Evolutionary conservation across 2,329 filamentous ascomycete genomes (phyloP).

Genomic region (Talaromyces sp.): DNA sequence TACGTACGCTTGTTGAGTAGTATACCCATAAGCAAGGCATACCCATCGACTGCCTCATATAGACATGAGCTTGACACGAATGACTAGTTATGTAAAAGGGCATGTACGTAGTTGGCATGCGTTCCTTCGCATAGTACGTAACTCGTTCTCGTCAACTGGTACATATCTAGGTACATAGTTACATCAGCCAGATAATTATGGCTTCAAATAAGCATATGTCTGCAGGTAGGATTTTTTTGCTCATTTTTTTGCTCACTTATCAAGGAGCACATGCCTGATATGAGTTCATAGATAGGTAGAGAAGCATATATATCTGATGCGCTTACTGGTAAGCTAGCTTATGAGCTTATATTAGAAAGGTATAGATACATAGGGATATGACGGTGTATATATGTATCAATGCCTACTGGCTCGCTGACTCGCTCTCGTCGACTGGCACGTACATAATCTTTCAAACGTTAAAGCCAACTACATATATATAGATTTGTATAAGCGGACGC

Average conservation of each 20-base stretch:
- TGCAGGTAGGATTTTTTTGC: no score
- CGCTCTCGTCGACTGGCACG: no score
- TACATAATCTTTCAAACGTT: no score
- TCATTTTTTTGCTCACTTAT: no score
- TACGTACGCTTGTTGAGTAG: background rate
- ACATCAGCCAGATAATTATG: no score
- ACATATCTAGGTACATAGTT: background rate
- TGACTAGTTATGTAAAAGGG: background rate
- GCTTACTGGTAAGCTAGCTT: background rate
- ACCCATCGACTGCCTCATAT: background rate
- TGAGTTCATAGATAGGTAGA: background rate
- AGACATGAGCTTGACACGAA: background rate
- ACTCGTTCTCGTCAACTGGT: background rate
- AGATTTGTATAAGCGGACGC: background rate
- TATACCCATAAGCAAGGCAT: background rate
- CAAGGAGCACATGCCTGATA: background rate
- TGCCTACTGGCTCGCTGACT: no score
- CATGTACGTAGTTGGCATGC: background rate
- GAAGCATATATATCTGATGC: background rate
- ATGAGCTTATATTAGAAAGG: background rate
- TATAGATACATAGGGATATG: no score
- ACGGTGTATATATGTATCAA: no score
- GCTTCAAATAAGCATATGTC: no score
- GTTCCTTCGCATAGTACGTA: background rate
- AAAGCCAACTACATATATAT: background rate